Evolutionary conservation across 352 stramenopile genomes (phyloP), one percentile per base, ranked within the genome.

Genomic region (Thalassiosira hispida): DNA sequence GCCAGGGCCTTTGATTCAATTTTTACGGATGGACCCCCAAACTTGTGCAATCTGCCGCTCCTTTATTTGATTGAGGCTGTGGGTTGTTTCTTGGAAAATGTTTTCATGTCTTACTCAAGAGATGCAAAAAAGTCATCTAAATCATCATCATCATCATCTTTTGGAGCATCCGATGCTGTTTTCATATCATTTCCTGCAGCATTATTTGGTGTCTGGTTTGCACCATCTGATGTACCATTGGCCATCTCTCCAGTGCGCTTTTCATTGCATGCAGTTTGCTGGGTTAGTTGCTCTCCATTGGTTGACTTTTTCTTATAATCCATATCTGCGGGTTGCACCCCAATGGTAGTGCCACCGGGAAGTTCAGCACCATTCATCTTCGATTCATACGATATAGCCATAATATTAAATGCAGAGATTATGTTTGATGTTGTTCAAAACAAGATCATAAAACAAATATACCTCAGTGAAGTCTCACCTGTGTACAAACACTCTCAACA

Each of bases 291-390:
- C 7, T 63, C 12, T 11, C 27, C 18, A 27, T 64, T 42, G 0
- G 11, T 76, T 12, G 56, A 49, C 29, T 78, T 78, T 6, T 77
- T 47, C 56, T 85, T 73, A 60, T 86, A 85, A 57, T 88, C 55
- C n/a, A 74, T 69, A 55, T 84, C 61, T 12, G 79, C 78, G 47
- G 82, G 73, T 46, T 91, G 60, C 18, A 89, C 85, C 31, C 75
- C 55, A 14, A 91, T 70, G 14, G 68, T 42, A 51, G 67, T 83
- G 14, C 82, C 82, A 79, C 76, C 86, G 0, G 82, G 67, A 46
- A 92, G 64, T 67, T 91, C 79, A 3, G 79, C 83, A 42, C 84
- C 82, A 78, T 89, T 91, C 81, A 92, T 84, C 83, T 92, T 52
- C 6, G 18, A 16, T 52, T 52, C 18, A 12, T 38, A 8, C 8